Evolutionary conservation across 257 asterid genomes (phyloP).

Genomic region (Oldenlandia corymbosa): DNA sequence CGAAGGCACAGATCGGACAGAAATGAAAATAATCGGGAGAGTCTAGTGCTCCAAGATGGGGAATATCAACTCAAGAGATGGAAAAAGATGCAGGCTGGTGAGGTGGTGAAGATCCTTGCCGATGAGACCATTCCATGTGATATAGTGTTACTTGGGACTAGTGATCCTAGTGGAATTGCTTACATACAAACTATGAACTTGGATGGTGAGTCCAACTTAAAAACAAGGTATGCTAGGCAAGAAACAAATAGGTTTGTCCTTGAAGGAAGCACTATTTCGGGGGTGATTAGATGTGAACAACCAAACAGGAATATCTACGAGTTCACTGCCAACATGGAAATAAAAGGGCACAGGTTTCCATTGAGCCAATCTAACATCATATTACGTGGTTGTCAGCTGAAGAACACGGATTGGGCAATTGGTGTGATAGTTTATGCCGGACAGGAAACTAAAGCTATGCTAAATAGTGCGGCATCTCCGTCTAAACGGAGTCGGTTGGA

Average conservation of each 20-base stretch:
- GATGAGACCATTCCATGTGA: constrained; percentile 98
- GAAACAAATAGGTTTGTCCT: constrained; percentile 67
- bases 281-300: constrained; percentile 86
- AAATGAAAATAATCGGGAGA: constrained; percentile 94
- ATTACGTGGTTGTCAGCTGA: constrained; percentile 96
- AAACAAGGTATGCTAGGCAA: constrained; percentile 98
- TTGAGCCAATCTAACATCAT: constrained; percentile 90
- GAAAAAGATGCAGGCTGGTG: constrained; percentile 81
- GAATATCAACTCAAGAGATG: constrained; percentile 60
- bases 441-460: constrained; percentile 95
- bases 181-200: constrained; percentile 97
- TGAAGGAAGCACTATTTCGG: constrained; percentile 57
- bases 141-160: constrained; percentile 82
- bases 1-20: constrained; percentile 96
- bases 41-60: constrained; percentile 63
- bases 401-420: constrained; percentile 91
- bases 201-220: constrained; percentile 98
- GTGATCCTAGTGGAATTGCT: constrained; percentile 94
- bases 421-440: constrained; percentile 99
- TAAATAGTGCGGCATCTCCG: constrained; percentile 86
- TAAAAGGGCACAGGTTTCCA: constrained; percentile 59
- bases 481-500: constrained; percentile 94
- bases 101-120: constrained; percentile 71
- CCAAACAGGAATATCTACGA: constrained; percentile 95
- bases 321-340: constrained; percentile 90